Evolutionary conservation across 805 yeast genomes (phyloP).

Genomic region (Metschnikowia henanensis): DNA sequence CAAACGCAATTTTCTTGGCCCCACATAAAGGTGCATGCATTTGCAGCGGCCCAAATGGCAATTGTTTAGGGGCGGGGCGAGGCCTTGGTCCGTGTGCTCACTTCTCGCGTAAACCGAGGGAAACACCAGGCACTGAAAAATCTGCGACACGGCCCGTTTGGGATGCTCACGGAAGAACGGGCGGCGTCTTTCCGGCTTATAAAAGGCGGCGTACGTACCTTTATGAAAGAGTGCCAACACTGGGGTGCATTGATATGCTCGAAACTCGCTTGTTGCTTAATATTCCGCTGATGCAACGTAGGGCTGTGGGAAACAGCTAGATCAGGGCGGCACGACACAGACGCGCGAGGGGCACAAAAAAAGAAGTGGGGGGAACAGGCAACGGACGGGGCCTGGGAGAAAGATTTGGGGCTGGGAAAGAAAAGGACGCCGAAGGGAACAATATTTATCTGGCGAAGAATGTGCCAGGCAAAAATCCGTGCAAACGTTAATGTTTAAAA

Average conservation of each 20-base stretch:
- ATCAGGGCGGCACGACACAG: background rate
- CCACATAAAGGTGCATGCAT: background rate
- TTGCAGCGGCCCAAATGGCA: background rate
- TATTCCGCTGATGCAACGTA: background rate
- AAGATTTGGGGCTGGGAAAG: no score
- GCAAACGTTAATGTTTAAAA: background rate
- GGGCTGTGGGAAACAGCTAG: background rate
- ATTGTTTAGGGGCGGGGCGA: background rate
- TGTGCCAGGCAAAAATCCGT: background rate
- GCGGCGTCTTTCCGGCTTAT: no score
- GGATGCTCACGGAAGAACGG: no score
- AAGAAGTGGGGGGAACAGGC: no score
- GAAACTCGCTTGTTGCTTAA: background rate
- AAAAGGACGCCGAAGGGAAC: background rate
- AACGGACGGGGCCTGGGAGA: no score
- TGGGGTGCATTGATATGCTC: background rate
- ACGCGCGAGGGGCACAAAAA: background rate
- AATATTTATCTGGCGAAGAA: conserved; percentile 1
- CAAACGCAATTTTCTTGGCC: background rate
- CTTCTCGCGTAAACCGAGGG: background rate
- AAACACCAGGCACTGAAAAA: no score
- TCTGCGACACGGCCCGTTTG: no score
- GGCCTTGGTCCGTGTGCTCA: background rate
- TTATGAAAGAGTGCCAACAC: background rate
- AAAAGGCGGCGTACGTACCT: background rate